Conservation (phyloP, 2,329 filamentous ascomycete species). For the Pyrenochaeta sp. region DNA sequence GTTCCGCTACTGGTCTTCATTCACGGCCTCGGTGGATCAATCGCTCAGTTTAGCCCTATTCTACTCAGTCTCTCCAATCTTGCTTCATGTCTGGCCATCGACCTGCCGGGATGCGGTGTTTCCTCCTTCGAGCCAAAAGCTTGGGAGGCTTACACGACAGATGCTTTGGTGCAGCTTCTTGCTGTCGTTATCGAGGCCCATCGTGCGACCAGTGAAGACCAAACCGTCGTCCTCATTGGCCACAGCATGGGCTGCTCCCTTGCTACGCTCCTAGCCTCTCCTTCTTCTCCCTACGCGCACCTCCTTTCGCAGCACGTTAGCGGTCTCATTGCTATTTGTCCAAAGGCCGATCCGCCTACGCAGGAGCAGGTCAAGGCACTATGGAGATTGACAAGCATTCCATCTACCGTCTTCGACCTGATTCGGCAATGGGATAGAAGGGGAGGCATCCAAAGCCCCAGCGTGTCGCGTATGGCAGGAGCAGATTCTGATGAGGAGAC, state of each 20-base stretch:
- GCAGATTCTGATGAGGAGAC: slow-evolving; percentile 70
- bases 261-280: slow-evolving; percentile 74
- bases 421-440: slow-evolving; percentile 80
- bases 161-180: slow-evolving; percentile 78
- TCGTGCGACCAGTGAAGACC: slow-evolving; percentile 69
- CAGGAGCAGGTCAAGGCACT: slow-evolving; percentile 61
- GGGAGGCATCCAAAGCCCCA: slow-evolving; percentile 79
- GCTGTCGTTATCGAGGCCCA: slow-evolving; percentile 77
- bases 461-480: slow-evolving; percentile 81
- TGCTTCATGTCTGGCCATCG: slow-evolving; percentile 85
- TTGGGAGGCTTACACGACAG: slow-evolving; percentile 82
- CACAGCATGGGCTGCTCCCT: slow-evolving; percentile 92
- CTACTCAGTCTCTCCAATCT: slow-evolving; percentile 83
- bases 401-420: slow-evolving; percentile 76
- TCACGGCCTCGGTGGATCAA: slow-evolving; percentile 91
- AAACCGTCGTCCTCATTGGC: slow-evolving; percentile 81
- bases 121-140: slow-evolving; percentile 75
- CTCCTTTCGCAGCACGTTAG: slow-evolving; percentile 71
- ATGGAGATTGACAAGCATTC: slow-evolving; percentile 71
- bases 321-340: slow-evolving; percentile 83
- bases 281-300: slow-evolving; percentile 61
- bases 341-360: slow-evolving; percentile 70
- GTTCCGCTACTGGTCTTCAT: slow-evolving; percentile 89
- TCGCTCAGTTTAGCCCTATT: slow-evolving; percentile 85
- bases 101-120: slow-evolving; percentile 87